Evolutionary conservation across 2,329 filamentous ascomycete genomes (phyloP).

Genomic region (Fusarium goolgardi): DNA sequence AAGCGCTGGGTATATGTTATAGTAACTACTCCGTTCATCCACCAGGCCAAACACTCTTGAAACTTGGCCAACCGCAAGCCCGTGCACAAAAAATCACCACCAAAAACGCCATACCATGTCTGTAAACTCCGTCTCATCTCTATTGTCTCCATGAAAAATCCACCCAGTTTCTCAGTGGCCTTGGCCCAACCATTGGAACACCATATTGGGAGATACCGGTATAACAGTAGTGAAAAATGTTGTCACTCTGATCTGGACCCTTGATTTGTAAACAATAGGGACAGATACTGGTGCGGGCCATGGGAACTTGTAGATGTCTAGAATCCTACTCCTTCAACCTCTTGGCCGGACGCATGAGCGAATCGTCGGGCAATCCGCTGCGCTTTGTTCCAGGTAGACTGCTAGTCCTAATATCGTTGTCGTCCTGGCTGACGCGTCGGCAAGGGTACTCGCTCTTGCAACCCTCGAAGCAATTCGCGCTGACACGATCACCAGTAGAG

Average conservation of each 20-base stretch:
- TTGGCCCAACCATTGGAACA: not conserved
- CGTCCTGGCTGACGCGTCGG: slow-evolving; percentile 89
- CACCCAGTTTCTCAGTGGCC: not conserved
- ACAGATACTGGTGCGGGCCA: too few species aligned
- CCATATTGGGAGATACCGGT: not conserved
- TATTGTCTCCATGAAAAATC: not conserved
- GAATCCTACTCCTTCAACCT: slow-evolving; percentile 66
- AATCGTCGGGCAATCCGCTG: slow-evolving; percentile 85
- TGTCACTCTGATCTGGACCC: too few species aligned
- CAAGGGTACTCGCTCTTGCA: slow-evolving; percentile 90
- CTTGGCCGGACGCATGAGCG: slow-evolving; percentile 71
- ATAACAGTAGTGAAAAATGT: not conserved
- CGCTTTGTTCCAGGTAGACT: slow-evolving; percentile 92
- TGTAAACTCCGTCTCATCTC: not conserved
- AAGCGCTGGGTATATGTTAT: slow-evolving; percentile 39
- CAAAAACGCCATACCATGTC: slow-evolving; percentile 34
- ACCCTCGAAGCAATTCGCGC: slow-evolving; percentile 89
- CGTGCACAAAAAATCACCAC: slow-evolving; percentile 3
- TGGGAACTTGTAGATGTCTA: not conserved
- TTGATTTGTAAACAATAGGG: not conserved
- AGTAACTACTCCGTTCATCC: not conserved
- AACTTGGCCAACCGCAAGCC: not conserved
- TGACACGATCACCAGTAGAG: slow-evolving; percentile 76
- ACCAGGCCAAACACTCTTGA: not conserved
- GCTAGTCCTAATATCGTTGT: slow-evolving; percentile 93